Base-by-base conservation (phyloP, 2,329 filamentous ascomycete species). In the Byssothecium circinans region DNA sequence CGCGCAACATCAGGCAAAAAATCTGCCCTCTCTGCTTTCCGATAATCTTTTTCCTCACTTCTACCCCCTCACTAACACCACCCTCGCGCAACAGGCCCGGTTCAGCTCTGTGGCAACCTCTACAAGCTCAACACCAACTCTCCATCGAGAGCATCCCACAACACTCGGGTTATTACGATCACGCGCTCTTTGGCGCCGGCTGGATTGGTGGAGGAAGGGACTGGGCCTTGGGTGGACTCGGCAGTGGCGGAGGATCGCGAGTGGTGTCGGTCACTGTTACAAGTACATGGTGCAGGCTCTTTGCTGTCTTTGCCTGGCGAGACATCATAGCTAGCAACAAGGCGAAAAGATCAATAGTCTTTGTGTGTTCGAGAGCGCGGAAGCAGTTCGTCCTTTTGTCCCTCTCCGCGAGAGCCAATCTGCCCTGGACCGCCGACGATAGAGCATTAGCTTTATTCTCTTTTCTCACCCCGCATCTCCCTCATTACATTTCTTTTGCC, bases 311-410 rank as follows among this genome's bases (percentile, higher is more conserved):
- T 61, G 60, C 52, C 58, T 57, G 53, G 60, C 58, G 61, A 62
- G 57, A 59, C 42, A 56, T 56, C 57, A 67, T 78, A 78, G 75
- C 74, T 78, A 78, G 75, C 73, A 74, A 70, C 74, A 72, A 75
- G 41, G 70, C 69, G 65, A 72, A 72, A 67, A 66, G 37, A 66
- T 62, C 54, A 60, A 68, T 67, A 68, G 64, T 62, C 60, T 68
- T 61, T 61, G 60, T 64, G 66, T 70, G 67, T 67, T 63, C 54
- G 61, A 66, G 67, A 67, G 62, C 66, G 64, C 65, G 65, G 66
- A 67, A 74, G 69, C 67, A 69, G 61, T 70, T 66, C 56, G 59
- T 71, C 65, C 57, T 66, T 58, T 65, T 66, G 56, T 65, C 63
- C 36, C 56, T 67, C 58, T 49, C 59, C 57, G 44, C 52, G 51